Percentiles rank a stretch among this genome's conserved stretches.
Conservation (phyloP, 768 basidiomycete species). For the Lactarius sanguifluus region DNA sequence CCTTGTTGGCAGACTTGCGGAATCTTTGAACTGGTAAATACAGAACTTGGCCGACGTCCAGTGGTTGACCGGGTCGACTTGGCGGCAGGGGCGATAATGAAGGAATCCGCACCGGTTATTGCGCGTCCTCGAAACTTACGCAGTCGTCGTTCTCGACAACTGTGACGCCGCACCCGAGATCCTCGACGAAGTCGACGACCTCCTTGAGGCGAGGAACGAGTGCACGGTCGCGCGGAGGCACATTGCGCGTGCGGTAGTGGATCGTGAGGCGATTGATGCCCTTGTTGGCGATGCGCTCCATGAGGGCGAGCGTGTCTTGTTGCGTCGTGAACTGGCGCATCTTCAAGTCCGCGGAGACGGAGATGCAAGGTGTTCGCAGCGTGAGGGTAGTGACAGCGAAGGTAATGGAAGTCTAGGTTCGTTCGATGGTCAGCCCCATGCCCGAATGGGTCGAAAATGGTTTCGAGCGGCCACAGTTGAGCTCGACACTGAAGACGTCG, state of each 20-base stretch:
- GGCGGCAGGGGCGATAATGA: constrained; percentile 90
- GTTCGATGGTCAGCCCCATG: too few relatives aligned
- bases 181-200: constrained; percentile 81
- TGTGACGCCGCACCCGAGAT: constrained; percentile 71
- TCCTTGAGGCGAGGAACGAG: constrained; percentile 74
- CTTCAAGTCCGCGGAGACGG: constrained; percentile 76
- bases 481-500: too few relatives aligned
- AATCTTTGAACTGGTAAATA: constrained; percentile 78
- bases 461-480: too few relatives aligned
- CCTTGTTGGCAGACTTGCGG: constrained; percentile 57
- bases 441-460: too few relatives aligned
- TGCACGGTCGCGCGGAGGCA: constrained; percentile 82
- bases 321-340: constrained; percentile 85
- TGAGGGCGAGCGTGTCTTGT: constrained; percentile 86
- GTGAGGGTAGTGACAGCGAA: too few relatives aligned
- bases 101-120: constrained; percentile 85
- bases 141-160: constrained; percentile 96
- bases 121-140: constrained; percentile 67
- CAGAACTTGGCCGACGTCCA: constrained; percentile 92
- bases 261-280: constrained; percentile 89
- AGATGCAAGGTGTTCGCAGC: constrained; percentile 55
- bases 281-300: constrained; percentile 80
- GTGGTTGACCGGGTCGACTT: constrained; percentile 78
- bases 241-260: constrained; percentile 90
- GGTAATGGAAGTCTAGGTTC: too few relatives aligned